Evolutionary conservation across 495 filamentous ascomycete species (phyloP).

Genomic region (Tuber brumale): DNA sequence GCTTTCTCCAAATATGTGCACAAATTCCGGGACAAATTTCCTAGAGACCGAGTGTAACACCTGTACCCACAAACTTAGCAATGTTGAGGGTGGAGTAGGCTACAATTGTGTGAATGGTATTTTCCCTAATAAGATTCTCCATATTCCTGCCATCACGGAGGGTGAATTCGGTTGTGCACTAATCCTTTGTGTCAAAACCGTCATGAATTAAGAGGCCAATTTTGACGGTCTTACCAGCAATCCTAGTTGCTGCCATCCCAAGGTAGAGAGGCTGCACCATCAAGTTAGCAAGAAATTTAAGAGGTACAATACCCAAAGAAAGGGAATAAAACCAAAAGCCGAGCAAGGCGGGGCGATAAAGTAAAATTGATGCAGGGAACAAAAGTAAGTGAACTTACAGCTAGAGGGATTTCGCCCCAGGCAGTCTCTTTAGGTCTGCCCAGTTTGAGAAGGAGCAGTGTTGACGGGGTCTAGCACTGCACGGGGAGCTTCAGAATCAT

Average conservation of each 20-base stretch:
- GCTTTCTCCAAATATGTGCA: slow-evolving; percentile 64
- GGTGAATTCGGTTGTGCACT: slow-evolving; percentile 51
- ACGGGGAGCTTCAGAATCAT: too few species aligned
- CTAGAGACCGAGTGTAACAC: slow-evolving; percentile 51
- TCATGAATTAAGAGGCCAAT: slow-evolving; percentile 71
- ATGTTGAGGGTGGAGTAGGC: slow-evolving; percentile 52
- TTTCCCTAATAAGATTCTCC: slow-evolving; percentile 49
- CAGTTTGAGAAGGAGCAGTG: background rate
- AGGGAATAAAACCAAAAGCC: too few species aligned
- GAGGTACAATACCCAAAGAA: background rate
- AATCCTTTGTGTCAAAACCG: slow-evolving; percentile 69
- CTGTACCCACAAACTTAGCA: slow-evolving; percentile 62
- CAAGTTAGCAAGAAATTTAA: background rate
- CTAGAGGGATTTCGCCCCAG: slow-evolving; percentile 36
- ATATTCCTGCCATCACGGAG: slow-evolving; percentile 41
- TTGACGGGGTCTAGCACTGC: background rate
- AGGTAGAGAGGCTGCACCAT: slow-evolving; percentile 55
- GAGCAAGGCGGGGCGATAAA: too few species aligned
- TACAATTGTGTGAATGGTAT: slow-evolving; percentile 51
- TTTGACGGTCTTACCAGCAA: slow-evolving; percentile 49
- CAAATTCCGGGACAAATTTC: slow-evolving; percentile 55
- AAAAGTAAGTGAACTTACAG: slow-evolving; percentile 10
- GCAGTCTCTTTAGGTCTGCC: slow-evolving; percentile 15
- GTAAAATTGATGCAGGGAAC: background rate
- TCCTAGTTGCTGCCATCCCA: slow-evolving; percentile 54